Conservation (phyloP, 1,284 basidiomycete genomes). For the Coriolopsis trogii region DNA sequence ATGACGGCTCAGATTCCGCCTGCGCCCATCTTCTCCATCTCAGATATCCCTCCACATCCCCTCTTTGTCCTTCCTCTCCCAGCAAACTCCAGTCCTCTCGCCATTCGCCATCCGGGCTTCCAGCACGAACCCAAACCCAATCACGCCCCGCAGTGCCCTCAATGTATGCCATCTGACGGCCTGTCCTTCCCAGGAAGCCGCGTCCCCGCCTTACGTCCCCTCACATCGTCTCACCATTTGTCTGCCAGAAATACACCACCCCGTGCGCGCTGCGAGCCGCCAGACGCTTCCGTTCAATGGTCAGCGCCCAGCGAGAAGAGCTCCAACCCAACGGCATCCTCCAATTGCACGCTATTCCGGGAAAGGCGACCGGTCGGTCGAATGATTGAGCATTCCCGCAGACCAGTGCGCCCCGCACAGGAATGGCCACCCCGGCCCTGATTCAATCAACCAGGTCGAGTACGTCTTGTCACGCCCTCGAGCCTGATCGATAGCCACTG, state of each 20-base stretch:
- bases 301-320: too few relatives aligned
- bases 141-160: constrained; percentile 16
- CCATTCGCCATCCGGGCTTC: background rate
- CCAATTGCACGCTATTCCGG: background rate
- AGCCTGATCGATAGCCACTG: constrained; percentile 8
- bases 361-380: background rate
- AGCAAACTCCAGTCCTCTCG: background rate
- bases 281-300: constrained; percentile 1
- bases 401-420: constrained; percentile 7
- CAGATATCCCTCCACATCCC: constrained; percentile 6
- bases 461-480: constrained; percentile 4
- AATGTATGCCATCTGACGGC: constrained; percentile 6
- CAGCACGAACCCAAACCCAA: constrained; percentile 11
- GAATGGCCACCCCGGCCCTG: constrained; percentile 3
- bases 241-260: constrained; percentile 7
- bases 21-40: constrained; percentile 11
- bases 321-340: background rate
- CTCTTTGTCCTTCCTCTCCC: background rate
- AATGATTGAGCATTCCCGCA: constrained; percentile 14
- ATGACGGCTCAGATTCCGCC: constrained; percentile 11
- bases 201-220: constrained; percentile 8
- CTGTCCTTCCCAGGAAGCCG: constrained; percentile 5
- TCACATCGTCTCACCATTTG: constrained; percentile 1
- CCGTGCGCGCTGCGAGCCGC: background rate
- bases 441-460: constrained; percentile 3